phyloP scores from a whole-genome alignment of 176 grass and related monocot genomes.

The Aegilops tauschii region DNA sequence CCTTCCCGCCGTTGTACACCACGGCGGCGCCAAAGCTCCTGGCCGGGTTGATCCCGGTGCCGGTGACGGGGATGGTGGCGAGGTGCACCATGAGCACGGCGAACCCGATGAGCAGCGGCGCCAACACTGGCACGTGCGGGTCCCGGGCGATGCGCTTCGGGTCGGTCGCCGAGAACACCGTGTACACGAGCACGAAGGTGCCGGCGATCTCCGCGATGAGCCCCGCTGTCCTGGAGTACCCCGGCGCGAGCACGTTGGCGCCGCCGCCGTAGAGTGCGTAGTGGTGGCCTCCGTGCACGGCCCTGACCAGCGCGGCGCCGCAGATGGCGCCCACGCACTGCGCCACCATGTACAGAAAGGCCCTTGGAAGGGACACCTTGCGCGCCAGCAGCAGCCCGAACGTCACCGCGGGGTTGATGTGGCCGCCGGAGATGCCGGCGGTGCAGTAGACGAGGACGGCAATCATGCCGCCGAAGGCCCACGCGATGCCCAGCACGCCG shows the following conservation, averaged over 20 bases:
- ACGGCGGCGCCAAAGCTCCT: background rate
- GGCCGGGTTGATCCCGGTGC: background rate
- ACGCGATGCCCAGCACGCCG: conserved; percentile 79
- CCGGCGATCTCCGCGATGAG: background rate
- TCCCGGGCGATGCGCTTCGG: background rate
- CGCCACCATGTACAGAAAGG: conserved; percentile 18
- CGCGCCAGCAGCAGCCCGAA: conserved; percentile 79
- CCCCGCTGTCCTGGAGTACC: background rate
- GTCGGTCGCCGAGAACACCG: background rate
- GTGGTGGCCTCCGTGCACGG: background rate
- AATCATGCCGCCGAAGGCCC: conserved; percentile 97
- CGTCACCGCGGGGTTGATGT: conserved; percentile 91
- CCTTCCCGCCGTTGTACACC: background rate
- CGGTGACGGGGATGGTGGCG: background rate
- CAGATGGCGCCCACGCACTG: conserved; percentile 28
- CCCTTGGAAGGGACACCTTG: conserved; percentile 59
- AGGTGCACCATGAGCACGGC: background rate
- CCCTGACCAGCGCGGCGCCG: background rate
- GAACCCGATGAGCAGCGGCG: background rate
- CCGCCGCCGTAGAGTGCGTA: conserved; percentile 48
- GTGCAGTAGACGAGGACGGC: conserved; percentile 99
- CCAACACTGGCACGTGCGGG: background rate
- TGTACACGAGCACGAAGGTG: background rate
- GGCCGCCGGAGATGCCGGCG: conserved; percentile 84
- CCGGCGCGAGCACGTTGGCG: conserved; percentile 44